Base-by-base conservation (phyloP, 768 basidiomycete species). In the Lanmaoa pseudosensibilis region DNA sequence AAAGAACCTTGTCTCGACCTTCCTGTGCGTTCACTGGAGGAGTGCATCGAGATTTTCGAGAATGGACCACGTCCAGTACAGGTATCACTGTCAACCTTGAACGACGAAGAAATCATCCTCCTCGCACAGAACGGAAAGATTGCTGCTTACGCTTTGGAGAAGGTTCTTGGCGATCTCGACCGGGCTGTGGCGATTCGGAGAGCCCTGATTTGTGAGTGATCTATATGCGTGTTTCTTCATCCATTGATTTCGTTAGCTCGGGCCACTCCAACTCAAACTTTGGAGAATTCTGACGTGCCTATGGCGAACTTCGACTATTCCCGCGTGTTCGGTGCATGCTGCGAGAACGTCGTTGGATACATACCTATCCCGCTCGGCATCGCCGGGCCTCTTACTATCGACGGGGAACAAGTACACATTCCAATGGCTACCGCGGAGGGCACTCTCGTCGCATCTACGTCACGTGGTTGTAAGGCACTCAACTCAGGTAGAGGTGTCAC, bases 351-450 rank as follows among this genome's bases (percentile, higher is more conserved):
- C 49, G 84, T 98, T 46, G 97, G 97, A 33, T 99, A 92, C 72
- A 93, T 98, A 71, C 97, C 96, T 40, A 74, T 99, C 37, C 97
- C 97, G 0, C 86, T 98, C 50, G 97, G 97, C 63, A 88, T 98
- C 57, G 97, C 97, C 16, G 97, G 97, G 2, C 97, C 97, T 3
- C 84, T 99, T 36, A 90, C 83, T 43, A 82, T 99, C 67, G 96
- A 99, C 65, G 94, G 92, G 32, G 75, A 81, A 40, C 74, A 86
- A 46, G 85, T 86, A 64, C 96, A 87, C 39, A 95, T 99, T 65
- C 97, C 97, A 9, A 98, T 99, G 97, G 97, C 97, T 41, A 99
- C 97, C 5, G 95, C 97, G n/a, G 97, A 99, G 72, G 97, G 97
- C 56, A 98, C 97, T 0, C 85, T 99, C 52, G 95, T 98, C 58